A percentile compares a stretch with the other conserved stretches of the same genome.
Conservation (phyloP, 352 stramenopile genomes). For the Phytophthora pini region DNA sequence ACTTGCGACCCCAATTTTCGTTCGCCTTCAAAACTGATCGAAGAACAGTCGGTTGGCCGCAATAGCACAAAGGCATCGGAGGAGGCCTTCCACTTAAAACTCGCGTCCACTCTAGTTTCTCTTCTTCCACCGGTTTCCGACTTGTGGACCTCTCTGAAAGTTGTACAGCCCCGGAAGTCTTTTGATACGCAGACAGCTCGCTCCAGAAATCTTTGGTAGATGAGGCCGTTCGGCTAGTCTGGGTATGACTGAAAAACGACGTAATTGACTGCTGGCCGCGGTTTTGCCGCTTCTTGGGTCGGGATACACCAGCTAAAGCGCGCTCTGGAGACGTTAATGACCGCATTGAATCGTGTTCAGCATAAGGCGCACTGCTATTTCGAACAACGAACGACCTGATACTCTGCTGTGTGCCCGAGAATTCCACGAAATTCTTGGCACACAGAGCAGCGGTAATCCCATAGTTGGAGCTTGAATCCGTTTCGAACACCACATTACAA, state of each 20-base stretch:
- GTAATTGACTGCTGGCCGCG: constrained; percentile 54
- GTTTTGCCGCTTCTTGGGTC: constrained; percentile 21
- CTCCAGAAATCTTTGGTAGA: not conserved
- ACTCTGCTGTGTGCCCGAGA: constrained; percentile 76
- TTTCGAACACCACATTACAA: constrained; percentile 44
- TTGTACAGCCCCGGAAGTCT: constrained; percentile 9
- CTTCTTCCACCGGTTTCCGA: constrained; percentile 42
- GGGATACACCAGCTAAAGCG: not conserved
- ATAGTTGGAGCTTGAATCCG: constrained; percentile 17
- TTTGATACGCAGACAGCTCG: constrained; percentile 14
- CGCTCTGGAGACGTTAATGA: not conserved
- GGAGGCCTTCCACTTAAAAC: constrained; percentile 70
- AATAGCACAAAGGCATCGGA: constrained; percentile 71
- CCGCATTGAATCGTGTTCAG: not conserved
- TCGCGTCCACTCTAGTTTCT: constrained; percentile 56
- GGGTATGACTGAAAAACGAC: constrained; percentile 52
- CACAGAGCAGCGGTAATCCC: constrained; percentile 53
- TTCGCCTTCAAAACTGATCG: constrained; percentile 81
- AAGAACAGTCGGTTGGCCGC: constrained; percentile 70
- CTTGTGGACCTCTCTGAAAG: constrained; percentile 39
- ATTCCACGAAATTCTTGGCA: constrained; percentile 77
- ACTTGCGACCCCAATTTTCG: constrained; percentile 86
- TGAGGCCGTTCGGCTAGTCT: constrained; percentile 18
- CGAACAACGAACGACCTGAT: constrained; percentile 57
- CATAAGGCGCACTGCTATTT: constrained; percentile 9